phyloP scores from a whole-genome alignment of 2,329 filamentous ascomycete species.

The Talaromyces sp. region DNA sequence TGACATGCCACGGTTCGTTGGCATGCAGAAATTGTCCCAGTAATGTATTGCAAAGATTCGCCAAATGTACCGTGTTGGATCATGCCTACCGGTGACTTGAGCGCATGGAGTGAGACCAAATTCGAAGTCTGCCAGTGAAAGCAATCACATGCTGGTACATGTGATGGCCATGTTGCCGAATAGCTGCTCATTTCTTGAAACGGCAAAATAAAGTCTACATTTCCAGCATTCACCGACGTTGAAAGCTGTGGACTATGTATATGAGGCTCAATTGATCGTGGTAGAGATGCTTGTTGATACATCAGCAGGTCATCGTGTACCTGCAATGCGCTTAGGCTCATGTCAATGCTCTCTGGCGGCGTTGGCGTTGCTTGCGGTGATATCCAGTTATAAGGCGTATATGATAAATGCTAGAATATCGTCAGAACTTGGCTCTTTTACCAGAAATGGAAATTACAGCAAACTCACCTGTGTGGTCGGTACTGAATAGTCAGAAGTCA shows the following conservation, averaged over 20 bases:
- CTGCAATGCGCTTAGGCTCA: not conserved
- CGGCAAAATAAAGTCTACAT: not conserved
- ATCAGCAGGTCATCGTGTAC: not conserved
- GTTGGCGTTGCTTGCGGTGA: conserved; percentile 10
- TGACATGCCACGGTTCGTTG: conserved; percentile 11
- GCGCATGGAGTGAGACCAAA: conserved; percentile 12
- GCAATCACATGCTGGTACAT: conserved; percentile 8
- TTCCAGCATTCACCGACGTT: not conserved
- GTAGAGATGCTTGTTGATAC: not conserved
- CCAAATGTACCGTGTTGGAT: not conserved
- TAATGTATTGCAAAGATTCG: conserved; percentile 9
- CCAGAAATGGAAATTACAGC: not conserved
- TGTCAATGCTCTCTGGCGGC: conserved; percentile 10
- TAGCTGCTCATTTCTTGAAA: not conserved
- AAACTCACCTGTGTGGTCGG: conserved; percentile 1
- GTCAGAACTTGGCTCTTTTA: not conserved
- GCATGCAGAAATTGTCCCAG: conserved; percentile 9
- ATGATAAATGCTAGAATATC: not conserved
- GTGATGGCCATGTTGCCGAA: not conserved
- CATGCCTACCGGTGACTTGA: not conserved
- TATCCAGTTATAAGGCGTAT: conserved; percentile 8
- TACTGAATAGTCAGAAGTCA: conserved; percentile 3
- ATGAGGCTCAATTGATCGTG: not conserved
- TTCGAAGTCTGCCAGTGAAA: conserved; percentile 16
- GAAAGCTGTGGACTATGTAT: not conserved